phyloP scores from a whole-genome alignment of 2,329 filamentous ascomycete genomes.

The Beauveria medogensis region DNA sequence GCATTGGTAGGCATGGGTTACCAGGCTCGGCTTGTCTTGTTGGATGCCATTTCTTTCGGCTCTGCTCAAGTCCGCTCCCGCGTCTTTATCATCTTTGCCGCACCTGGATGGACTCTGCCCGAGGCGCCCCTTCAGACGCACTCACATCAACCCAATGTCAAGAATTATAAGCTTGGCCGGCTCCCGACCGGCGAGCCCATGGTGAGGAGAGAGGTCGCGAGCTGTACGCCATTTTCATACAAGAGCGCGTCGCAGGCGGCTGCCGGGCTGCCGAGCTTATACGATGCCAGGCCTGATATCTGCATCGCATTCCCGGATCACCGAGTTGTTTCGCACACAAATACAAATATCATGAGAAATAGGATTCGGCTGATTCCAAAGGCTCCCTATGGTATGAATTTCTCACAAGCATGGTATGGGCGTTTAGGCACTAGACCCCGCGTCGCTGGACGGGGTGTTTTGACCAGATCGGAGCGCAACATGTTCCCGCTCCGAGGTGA shows the following conservation, averaged over 20 bases:
- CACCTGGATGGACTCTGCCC: conserved; percentile 54
- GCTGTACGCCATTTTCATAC: conserved; percentile 51
- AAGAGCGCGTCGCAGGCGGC: conserved; percentile 46
- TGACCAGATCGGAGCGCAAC: conserved; percentile 30
- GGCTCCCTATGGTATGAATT: conserved; percentile 46
- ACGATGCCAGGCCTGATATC: conserved; percentile 51
- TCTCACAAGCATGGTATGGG: conserved; percentile 37
- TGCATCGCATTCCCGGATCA: conserved; percentile 65
- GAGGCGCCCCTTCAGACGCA: conserved; percentile 53
- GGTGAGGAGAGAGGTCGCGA: conserved; percentile 35
- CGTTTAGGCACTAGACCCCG: conserved; percentile 13
- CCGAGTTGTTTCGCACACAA: conserved; percentile 33
- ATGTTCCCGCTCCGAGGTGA: conserved; percentile 29
- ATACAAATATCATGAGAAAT: conserved; percentile 30
- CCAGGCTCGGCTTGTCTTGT: conserved; percentile 58
- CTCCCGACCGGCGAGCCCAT: conserved; percentile 54
- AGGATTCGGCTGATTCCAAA: conserved; percentile 53
- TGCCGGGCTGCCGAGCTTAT: conserved; percentile 52
- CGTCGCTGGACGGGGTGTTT: conserved; percentile 18
- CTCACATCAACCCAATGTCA: conserved; percentile 39
- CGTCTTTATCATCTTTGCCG: conserved; percentile 64
- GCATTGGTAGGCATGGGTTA: conserved; percentile 70
- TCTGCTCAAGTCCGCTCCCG: conserved; percentile 57
- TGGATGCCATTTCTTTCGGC: conserved; percentile 64
- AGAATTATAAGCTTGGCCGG: conserved; percentile 40